Conservation (phyloP, 2,329 filamentous ascomycete genomes). For the Colletotrichum sp. region DNA sequence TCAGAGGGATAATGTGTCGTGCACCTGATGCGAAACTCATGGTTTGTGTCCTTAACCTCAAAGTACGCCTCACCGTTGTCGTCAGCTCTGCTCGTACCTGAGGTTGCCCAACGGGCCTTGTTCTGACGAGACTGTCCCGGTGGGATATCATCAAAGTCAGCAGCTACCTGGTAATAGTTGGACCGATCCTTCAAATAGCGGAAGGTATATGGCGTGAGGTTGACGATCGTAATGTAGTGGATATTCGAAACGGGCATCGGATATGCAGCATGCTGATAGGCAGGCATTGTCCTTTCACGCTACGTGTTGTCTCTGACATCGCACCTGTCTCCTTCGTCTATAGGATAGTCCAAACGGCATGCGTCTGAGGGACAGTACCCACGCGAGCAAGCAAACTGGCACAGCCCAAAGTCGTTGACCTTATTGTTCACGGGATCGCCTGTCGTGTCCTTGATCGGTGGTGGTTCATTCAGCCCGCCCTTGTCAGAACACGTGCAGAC, state of each 20-base stretch:
- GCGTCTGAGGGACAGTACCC: conserved; percentile 44
- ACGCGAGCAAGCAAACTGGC: conserved; percentile 49
- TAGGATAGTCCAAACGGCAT: background rate
- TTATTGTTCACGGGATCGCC: background rate
- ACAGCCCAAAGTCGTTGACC: conserved; percentile 43
- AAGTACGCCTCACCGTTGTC: conserved; percentile 37
- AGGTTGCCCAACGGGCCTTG: conserved; percentile 25
- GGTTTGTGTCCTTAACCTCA: conserved; percentile 31
- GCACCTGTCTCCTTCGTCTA: background rate
- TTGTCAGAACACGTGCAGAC: background rate
- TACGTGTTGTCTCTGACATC: background rate
- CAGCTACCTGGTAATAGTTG: conserved; percentile 36
- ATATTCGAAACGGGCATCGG: background rate
- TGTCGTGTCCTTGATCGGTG: background rate
- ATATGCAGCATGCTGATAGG: accelerated
- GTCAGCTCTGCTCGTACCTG: conserved; percentile 23
- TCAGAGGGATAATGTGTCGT: conserved; percentile 33
- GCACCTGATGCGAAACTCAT: conserved; percentile 32
- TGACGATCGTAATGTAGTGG: conserved; percentile 37
- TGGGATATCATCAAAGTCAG: conserved; percentile 35
- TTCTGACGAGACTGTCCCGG: conserved; percentile 36
- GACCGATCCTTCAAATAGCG: conserved; percentile 15
- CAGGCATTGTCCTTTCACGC: accelerated
- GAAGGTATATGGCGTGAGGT: conserved; percentile 37
- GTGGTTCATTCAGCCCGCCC: background rate